Percentiles rank a stretch among this genome's conserved stretches.
phyloP scores from a whole-genome alignment of 257 asterid species.

The Solanum gandarillasii region DNA sequence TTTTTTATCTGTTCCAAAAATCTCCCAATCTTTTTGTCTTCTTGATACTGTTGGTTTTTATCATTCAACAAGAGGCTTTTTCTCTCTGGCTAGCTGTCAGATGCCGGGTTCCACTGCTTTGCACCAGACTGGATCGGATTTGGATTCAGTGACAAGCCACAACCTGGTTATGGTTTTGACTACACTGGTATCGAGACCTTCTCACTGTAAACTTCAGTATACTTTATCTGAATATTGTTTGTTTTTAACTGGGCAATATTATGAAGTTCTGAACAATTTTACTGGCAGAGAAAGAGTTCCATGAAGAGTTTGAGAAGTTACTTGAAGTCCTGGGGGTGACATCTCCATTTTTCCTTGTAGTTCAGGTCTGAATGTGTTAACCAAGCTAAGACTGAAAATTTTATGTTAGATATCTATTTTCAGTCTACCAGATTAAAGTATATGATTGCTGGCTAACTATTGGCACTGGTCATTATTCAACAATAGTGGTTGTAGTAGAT shows the following conservation, averaged over 20 bases:
- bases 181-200: slow-evolving; percentile 53
- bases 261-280: slow-evolving; percentile 10
- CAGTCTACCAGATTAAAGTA: neutral
- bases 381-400: neutral
- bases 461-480: neutral
- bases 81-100: slow-evolving; percentile 54
- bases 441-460: neutral
- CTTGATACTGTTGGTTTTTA: neutral
- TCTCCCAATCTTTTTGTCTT: neutral
- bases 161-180: slow-evolving; percentile 89
- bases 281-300: slow-evolving; percentile 83
- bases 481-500: neutral
- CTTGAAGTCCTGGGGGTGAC: slow-evolving; percentile 55
- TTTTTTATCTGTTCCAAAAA: neutral
- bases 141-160: slow-evolving; percentile 96
- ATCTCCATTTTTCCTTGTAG: slow-evolving; percentile 74
- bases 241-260: neutral
- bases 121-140: slow-evolving; percentile 99
- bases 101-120: slow-evolving; percentile 79
- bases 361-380: slow-evolving; percentile 57
- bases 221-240: neutral
- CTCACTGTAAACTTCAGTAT: neutral
- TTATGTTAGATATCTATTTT: neutral
- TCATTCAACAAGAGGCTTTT: neutral
- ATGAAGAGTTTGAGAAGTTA: slow-evolving; percentile 76